These are phyloP conservation scores for Linum lewisii DNA, from an alignment of 345 rosid species.

Conservation along the genomic window DNA sequence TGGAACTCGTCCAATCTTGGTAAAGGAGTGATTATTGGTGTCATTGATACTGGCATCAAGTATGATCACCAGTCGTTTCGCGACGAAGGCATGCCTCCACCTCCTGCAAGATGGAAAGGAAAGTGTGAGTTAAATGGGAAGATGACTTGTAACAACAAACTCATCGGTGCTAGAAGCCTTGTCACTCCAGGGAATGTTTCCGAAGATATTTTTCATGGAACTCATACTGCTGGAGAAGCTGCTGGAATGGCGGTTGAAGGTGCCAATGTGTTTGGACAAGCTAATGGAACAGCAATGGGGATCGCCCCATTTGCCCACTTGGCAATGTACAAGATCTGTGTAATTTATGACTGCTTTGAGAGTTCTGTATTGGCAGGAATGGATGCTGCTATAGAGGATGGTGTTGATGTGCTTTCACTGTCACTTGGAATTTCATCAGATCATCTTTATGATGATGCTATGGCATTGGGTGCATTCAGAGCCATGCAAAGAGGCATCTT, in stretches of 20 bases:
- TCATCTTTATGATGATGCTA: neutral
- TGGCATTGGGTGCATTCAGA: neutral
- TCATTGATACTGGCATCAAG: neutral
- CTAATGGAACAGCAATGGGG: neutral
- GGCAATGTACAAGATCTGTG: neutral
- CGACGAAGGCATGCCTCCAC: neutral
- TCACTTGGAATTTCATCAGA: neutral
- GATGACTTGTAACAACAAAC: neutral
- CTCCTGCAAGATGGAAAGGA: constrained; percentile 1
- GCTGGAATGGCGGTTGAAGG: neutral
- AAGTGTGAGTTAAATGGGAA: neutral
- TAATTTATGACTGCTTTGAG: neutral
- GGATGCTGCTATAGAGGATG: neutral
- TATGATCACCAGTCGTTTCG: neutral
- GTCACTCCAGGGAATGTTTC: neutral
- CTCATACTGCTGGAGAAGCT: neutral
- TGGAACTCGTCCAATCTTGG: neutral
- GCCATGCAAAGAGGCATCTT: neutral
- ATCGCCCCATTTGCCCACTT: neutral
- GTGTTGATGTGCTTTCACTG: neutral
- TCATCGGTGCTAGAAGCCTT: neutral
- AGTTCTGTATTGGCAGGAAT: neutral
- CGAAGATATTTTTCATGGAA: neutral
- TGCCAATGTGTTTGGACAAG: neutral
- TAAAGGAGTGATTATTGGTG: neutral